Conservation (phyloP, 192 early-diverging fungal genomes). For the Gryganskiella cystojenkinii region DNA sequence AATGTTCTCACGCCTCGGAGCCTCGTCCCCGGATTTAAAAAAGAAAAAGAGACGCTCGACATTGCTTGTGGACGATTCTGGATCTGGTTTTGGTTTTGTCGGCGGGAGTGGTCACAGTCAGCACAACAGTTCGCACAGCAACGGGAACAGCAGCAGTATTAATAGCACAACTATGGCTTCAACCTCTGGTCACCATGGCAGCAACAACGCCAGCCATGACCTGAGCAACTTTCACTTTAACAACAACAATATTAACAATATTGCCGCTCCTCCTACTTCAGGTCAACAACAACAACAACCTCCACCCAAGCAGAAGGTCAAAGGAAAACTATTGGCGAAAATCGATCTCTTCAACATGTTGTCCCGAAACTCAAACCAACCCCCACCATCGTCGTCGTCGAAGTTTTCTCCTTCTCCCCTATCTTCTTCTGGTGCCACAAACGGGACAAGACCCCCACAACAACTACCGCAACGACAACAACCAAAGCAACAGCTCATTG, state of each 20-base stretch:
- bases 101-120: neutral
- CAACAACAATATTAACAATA: constrained; percentile 1
- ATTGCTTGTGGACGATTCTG: neutral
- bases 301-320: constrained; percentile 2
- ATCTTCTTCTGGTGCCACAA: neutral
- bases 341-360: constrained; percentile 39
- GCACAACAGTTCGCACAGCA: neutral
- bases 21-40: constrained; percentile 28
- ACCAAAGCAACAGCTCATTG: neutral
- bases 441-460: neutral
- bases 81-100: neutral
- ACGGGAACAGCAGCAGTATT: neutral
- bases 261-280: too few relatives aligned
- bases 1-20: constrained; percentile 10
- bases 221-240: too few relatives aligned
- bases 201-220: too few relatives aligned
- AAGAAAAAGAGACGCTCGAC: constrained; percentile 22
- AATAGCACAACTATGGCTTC: neutral
- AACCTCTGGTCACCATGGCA: too few relatives aligned
- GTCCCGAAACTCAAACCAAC: constrained; percentile 4
- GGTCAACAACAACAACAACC: constrained; percentile 1
- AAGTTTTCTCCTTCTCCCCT: neutral
- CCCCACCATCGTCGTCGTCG: too few relatives aligned
- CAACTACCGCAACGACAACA: neutral
- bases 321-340: constrained; percentile 16